A percentile compares a stretch with the other conserved stretches of the same genome.
phyloP scores from a whole-genome alignment of 805 yeast genomes.

The Sungouiozyma intestinalis region DNA sequence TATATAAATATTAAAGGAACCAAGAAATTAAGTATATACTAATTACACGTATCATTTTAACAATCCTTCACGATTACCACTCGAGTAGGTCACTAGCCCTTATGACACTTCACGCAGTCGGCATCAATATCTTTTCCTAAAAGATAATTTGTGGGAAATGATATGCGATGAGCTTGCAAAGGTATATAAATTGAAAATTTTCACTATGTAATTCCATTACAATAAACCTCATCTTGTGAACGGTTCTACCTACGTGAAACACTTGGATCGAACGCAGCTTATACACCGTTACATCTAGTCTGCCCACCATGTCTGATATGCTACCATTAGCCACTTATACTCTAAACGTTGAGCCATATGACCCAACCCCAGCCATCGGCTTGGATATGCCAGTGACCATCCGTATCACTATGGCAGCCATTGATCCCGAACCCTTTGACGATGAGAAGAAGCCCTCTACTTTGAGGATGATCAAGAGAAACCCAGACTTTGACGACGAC shows the following conservation, averaged over 20 bases:
- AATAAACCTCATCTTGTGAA: too few relatives aligned
- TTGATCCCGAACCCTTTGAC: constrained; percentile 73
- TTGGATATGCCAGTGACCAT: constrained; percentile 82
- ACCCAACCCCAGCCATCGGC: constrained; percentile 79
- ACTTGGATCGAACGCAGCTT: too few relatives aligned
- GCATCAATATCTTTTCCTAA: background rate
- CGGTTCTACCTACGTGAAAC: too few relatives aligned
- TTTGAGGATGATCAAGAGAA: constrained; percentile 74
- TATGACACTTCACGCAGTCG: background rate
- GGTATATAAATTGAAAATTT: background rate
- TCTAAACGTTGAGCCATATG: constrained; percentile 76
- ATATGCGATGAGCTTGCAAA: background rate
- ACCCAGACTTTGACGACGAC: constrained; percentile 39
- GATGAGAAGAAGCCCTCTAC: constrained; percentile 84
- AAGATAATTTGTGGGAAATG: background rate
- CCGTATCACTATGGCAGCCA: constrained; percentile 88
- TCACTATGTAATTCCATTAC: background rate
- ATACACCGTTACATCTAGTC: background rate
- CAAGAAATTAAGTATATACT: background rate
- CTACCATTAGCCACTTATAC: constrained; percentile 82
- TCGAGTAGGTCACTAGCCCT: too few relatives aligned
- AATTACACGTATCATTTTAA: background rate
- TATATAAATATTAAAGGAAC: background rate
- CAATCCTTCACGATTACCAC: background rate
- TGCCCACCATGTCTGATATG: constrained; percentile 48